phyloP scores from a whole-genome alignment of 352 stramenopile species.

The Blastocystis sp. region DNA sequence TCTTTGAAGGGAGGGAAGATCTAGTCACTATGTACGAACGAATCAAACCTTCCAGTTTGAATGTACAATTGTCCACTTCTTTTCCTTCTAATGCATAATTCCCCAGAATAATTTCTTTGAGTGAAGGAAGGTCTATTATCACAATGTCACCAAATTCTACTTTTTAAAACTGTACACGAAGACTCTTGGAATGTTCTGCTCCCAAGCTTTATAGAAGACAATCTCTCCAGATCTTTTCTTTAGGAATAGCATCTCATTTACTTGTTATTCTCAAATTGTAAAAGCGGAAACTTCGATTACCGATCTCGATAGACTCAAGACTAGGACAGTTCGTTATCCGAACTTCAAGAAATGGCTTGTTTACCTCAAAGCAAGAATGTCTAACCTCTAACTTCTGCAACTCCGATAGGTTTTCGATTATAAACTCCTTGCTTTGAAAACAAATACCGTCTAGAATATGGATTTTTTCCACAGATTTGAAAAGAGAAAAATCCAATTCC shows the following conservation, averaged over 20 bases:
- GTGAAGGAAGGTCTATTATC: neutral
- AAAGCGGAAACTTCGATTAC: neutral
- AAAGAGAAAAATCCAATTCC: neutral
- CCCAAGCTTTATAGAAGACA: neutral
- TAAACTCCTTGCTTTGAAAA: neutral
- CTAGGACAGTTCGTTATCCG: neutral
- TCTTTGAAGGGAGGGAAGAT: no score
- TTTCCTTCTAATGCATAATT: neutral
- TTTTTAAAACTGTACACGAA: neutral
- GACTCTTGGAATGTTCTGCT: neutral
- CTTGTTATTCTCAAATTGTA: neutral
- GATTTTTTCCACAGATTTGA: neutral
- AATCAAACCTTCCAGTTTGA: neutral
- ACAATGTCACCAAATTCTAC: neutral
- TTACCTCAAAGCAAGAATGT: neutral
- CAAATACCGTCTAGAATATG: neutral
- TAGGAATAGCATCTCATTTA: neutral
- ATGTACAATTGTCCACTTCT: neutral
- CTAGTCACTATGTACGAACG: neutral
- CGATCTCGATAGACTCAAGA: neutral
- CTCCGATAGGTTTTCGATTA: neutral
- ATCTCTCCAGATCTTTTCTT: neutral
- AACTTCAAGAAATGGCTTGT: neutral
- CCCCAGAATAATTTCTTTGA: neutral
- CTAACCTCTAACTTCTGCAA: neutral